Percentiles rank a stretch among this genome's conserved stretches.
These are phyloP conservation scores for Hevea brasiliensis DNA, from an alignment of 345 rosid species.

Conservation along the genomic window DNA sequence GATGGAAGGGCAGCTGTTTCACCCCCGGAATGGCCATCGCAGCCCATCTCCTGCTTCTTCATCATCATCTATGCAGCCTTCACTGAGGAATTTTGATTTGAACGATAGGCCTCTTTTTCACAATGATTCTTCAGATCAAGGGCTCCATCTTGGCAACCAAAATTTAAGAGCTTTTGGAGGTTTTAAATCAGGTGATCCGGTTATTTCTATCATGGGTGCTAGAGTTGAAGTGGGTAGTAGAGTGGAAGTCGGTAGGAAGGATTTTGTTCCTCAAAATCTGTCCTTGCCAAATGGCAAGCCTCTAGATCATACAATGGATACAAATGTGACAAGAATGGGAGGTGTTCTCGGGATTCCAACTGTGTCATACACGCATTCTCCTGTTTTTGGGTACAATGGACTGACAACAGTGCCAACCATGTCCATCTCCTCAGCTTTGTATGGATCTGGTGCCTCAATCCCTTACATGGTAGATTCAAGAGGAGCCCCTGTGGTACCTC, in stretches of 20 bases:
- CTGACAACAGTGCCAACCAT: conserved; percentile 46
- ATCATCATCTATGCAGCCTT: conserved; percentile 66
- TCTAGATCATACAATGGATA: conserved; percentile 44
- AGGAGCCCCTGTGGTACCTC: conserved; percentile 57
- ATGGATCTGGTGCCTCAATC: conserved; percentile 58
- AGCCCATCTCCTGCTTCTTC: conserved; percentile 80
- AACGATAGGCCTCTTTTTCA: conserved; percentile 69
- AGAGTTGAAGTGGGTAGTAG: conserved; percentile 44
- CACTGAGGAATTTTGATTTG: conserved; percentile 76
- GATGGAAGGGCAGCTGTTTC: conserved; percentile 48
- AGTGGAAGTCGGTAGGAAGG: conserved; percentile 52
- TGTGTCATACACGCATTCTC: conserved; percentile 53
- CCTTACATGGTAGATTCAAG: conserved; percentile 70
- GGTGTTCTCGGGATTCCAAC: conserved; percentile 54
- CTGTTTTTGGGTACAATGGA: conserved; percentile 61
- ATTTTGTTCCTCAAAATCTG: conserved; percentile 41
- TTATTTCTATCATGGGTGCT: conserved; percentile 69
- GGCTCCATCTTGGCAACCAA: conserved; percentile 34
- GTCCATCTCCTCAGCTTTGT: conserved; percentile 56
- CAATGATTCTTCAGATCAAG: conserved; percentile 54
- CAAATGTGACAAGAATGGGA: conserved; percentile 50
- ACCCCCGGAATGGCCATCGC: conserved; percentile 54
- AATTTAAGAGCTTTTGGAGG: conserved; percentile 40
- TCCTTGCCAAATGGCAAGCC: conserved; percentile 64
- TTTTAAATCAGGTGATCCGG: conserved; percentile 54